A percentile compares a stretch with the other conserved stretches of the same genome.
Conservation (phyloP, 768 basidiomycete genomes). For the Asterophora lycoperdoides region DNA sequence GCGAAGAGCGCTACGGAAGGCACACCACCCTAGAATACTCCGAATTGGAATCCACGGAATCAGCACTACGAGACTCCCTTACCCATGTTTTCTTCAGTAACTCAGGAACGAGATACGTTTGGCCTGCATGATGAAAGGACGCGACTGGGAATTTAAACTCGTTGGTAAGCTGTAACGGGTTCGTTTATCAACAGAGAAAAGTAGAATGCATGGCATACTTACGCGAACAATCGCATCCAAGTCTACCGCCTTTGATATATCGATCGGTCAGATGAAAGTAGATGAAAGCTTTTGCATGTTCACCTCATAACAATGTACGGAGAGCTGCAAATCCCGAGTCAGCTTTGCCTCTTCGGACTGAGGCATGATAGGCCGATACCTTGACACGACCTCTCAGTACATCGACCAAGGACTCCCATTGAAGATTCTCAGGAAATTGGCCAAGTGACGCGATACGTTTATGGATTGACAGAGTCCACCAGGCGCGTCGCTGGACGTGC, state of each 20-base stretch:
- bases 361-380: slow-evolving; percentile 28
- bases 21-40: slow-evolving; percentile 32
- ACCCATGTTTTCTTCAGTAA: slow-evolving; percentile 70
- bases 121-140: slow-evolving; percentile 76
- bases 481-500: slow-evolving; percentile 10
- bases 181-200: background rate
- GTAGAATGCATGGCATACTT: slow-evolving; percentile 15
- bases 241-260: slow-evolving; percentile 49
- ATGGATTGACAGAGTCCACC: slow-evolving; percentile 8
- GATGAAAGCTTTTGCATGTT: background rate
- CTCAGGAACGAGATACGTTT: slow-evolving; percentile 78
- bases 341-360: background rate
- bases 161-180: slow-evolving; percentile 52
- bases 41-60: slow-evolving; percentile 3
- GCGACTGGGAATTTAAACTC: slow-evolving; percentile 78
- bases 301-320: slow-evolving; percentile 43
- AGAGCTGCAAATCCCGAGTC: slow-evolving; percentile 22
- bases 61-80: slow-evolving; percentile 6
- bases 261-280: background rate
- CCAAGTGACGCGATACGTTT: slow-evolving; percentile 20
- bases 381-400: slow-evolving; percentile 72
- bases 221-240: slow-evolving; percentile 65
- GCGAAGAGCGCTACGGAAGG: slow-evolving; percentile 77
- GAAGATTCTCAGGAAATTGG: slow-evolving; percentile 62
- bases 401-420: slow-evolving; percentile 70